Conservation (phyloP, 129 eudicot genomes). For the Daucus carota region DNA sequence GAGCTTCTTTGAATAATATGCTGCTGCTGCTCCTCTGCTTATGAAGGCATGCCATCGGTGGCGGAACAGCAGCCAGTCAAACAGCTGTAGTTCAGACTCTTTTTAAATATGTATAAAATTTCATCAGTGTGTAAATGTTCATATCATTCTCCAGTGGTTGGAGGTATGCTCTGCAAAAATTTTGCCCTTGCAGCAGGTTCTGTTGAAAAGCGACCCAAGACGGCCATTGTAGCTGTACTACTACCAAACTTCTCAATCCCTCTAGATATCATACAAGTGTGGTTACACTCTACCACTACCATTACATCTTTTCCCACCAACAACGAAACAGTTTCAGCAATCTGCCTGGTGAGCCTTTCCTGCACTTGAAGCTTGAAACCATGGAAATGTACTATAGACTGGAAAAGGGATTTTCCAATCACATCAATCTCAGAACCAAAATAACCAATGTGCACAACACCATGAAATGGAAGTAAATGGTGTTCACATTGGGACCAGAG, state of each 20-base stretch:
- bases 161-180: conserved; percentile 51
- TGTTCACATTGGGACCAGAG: conserved; percentile 95
- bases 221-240: conserved; percentile 86
- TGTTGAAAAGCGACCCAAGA: conserved; percentile 70
- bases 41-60: neutral
- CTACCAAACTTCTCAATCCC: conserved; percentile 95
- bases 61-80: neutral
- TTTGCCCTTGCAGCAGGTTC: conserved; percentile 63
- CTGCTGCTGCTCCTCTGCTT: neutral
- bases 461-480: conserved; percentile 91
- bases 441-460: conserved; percentile 86
- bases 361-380: conserved; percentile 96
- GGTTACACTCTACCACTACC: conserved; percentile 86
- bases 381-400: conserved; percentile 77
- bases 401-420: conserved; percentile 47
- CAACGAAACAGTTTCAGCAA: conserved; percentile 79
- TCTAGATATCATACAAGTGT: conserved; percentile 90
- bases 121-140: neutral
- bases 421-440: conserved; percentile 35
- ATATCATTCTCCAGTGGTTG: conserved; percentile 19
- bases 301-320: conserved; percentile 70
- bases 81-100: neutral
- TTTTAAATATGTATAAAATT: neutral
- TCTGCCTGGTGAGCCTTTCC: conserved; percentile 89
- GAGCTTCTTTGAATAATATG: neutral